A percentile compares a stretch with the other conserved stretches of the same genome.
Evolutionary conservation across 2,329 filamentous ascomycete species (phyloP).

Genomic region (Sporothrix protearum): DNA sequence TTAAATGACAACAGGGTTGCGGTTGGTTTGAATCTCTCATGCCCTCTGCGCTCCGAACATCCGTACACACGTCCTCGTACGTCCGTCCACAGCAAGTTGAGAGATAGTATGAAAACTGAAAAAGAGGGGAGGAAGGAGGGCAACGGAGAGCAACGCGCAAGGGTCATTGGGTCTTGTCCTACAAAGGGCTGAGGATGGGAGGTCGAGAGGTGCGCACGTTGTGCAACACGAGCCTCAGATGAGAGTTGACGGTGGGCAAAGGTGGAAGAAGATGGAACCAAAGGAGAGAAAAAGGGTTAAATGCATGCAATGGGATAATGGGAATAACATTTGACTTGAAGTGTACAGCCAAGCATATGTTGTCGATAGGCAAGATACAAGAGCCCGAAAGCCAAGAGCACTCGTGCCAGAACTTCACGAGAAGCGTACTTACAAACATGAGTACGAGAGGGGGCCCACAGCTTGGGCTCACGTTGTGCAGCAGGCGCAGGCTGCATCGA

Average conservation of each 20-base stretch:
- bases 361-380: background rate
- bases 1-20: background rate
- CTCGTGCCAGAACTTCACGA: slow-evolving; percentile 1
- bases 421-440: slow-evolving; percentile 16
- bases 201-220: background rate
- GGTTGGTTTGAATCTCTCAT: background rate
- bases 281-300: background rate
- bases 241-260: background rate
- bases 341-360: background rate
- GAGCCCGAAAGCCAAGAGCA: background rate
- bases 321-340: background rate
- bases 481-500: slow-evolving; percentile 2
- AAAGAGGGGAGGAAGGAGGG: background rate
- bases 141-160: background rate
- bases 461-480: slow-evolving; percentile 16
- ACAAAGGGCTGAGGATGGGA: slow-evolving; percentile 1
- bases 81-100: background rate
- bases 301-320: background rate
- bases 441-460: slow-evolving; percentile 8
- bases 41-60: background rate
- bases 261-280: background rate
- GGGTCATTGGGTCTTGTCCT: background rate
- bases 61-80: background rate
- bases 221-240: slow-evolving; percentile 3
- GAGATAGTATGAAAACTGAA: background rate